These are phyloP conservation scores for Calocera viscosa DNA, from an alignment of 768 basidiomycete species.

Conservation along the genomic window DNA sequence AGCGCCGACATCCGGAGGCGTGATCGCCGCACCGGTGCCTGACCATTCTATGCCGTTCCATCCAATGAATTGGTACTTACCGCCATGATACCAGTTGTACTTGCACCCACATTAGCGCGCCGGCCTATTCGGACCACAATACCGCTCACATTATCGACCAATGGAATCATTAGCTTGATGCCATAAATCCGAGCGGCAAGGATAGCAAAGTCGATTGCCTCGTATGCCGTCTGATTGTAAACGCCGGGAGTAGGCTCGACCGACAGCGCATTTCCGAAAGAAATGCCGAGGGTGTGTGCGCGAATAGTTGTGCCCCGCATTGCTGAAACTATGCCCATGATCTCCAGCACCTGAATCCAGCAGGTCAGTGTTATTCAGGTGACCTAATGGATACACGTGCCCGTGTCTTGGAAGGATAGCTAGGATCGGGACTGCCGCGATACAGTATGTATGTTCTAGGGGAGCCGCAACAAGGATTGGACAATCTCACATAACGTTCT, in stretches of 20 bases:
- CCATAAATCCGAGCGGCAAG: conserved; percentile 22
- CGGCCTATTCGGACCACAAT: background rate
- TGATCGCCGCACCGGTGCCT: conserved; percentile 22
- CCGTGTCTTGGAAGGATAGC: conserved; percentile 21
- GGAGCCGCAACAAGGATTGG: background rate
- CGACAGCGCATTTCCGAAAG: conserved; percentile 24
- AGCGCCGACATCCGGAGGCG: conserved; percentile 20
- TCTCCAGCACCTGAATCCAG: background rate
- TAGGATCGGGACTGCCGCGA: conserved; percentile 14
- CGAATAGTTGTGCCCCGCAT: conserved; percentile 23
- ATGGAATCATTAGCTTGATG: conserved; percentile 18
- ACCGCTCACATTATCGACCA: conserved; percentile 16
- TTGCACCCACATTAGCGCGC: background rate
- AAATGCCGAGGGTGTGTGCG: conserved; percentile 25
- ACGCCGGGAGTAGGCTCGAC: conserved; percentile 23
- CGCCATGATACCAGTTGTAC: conserved; percentile 21
- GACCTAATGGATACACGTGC: conserved; percentile 13
- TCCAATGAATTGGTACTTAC: conserved; percentile 26
- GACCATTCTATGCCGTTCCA: conserved; percentile 15
- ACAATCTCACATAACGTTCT: conserved; percentile 21
- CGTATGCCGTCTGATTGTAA: conserved; percentile 23
- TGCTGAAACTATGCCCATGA: conserved; percentile 12
- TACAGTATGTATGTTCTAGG: background rate
- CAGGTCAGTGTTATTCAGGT: background rate
- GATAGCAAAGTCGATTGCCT: conserved; percentile 26